A percentile compares a stretch with the other conserved stretches of the same genome.
These are phyloP conservation scores for Drosera capensis DNA, from an alignment of 148 eudicot genomes.

Conservation along the genomic window DNA sequence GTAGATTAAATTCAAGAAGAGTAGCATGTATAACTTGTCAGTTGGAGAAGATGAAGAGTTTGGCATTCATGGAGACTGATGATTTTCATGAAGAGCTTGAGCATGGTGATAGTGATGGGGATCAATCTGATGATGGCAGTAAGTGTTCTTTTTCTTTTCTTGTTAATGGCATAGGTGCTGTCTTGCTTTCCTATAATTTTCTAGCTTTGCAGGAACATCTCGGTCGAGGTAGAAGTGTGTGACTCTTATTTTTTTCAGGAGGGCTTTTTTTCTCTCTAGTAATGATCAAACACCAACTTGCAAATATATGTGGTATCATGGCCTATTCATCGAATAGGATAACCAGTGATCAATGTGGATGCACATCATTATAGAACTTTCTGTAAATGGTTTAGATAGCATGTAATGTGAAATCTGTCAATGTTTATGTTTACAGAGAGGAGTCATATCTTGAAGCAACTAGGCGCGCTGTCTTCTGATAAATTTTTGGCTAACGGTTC, in stretches of 20 bases:
- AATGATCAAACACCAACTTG: too few relatives aligned
- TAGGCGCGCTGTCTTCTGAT: slow-evolving; percentile 13
- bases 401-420: too few relatives aligned
- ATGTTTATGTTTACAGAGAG: slow-evolving; percentile 20
- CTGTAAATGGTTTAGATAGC: too few relatives aligned
- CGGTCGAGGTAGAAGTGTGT: too few relatives aligned
- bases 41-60: slow-evolving; percentile 91
- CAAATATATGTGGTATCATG: too few relatives aligned
- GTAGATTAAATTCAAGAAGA: slow-evolving; percentile 61
- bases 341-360: too few relatives aligned
- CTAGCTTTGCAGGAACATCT: too few relatives aligned
- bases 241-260: too few relatives aligned
- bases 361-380: too few relatives aligned
- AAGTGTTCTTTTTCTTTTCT: slow-evolving; percentile 9
- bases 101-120: slow-evolving; percentile 49
- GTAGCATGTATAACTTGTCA: slow-evolving; percentile 62
- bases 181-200: not conserved
- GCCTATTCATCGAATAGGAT: too few relatives aligned
- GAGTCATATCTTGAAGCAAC: slow-evolving; percentile 20
- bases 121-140: slow-evolving; percentile 22
- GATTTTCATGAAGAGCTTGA: slow-evolving; percentile 75
- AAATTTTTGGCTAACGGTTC: slow-evolving; percentile 11
- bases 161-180: not conserved
- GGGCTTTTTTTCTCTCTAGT: too few relatives aligned
- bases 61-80: slow-evolving; percentile 35